These are phyloP conservation scores for Xylaria arbuscula DNA, from an alignment of 2,329 filamentous ascomycete species.

Conservation along the genomic window DNA sequence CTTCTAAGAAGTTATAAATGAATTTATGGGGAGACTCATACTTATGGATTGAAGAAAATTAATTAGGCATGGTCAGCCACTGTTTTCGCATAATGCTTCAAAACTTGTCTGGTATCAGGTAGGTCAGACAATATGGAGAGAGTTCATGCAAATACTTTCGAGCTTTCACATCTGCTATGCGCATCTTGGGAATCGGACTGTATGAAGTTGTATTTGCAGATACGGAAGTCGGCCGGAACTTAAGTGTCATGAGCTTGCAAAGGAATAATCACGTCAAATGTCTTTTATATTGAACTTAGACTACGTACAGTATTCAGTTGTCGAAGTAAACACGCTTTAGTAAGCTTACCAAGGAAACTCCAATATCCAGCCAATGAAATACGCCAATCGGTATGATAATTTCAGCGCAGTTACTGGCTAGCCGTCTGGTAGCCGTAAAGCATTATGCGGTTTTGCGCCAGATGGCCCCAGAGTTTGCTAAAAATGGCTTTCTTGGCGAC, in stretches of 20 bases:
- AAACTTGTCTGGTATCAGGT: conserved; percentile 22
- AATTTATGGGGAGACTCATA: background rate
- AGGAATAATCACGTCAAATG: background rate
- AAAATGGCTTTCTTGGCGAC: conserved; percentile 36
- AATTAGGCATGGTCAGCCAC: no score
- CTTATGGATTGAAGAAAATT: background rate
- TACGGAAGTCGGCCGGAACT: background rate
- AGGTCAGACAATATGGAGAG: background rate
- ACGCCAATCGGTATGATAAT: conserved; percentile 14
- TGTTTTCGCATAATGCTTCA: conserved; percentile 24
- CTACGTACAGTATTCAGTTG: background rate
- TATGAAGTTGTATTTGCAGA: background rate
- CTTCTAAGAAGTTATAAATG: background rate
- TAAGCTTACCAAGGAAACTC: conserved; percentile 31
- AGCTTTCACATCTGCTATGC: background rate
- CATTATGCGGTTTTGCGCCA: conserved; percentile 6
- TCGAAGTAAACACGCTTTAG: conserved; percentile 11
- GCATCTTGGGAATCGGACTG: background rate
- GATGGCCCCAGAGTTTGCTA: conserved; percentile 29
- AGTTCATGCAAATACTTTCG: background rate
- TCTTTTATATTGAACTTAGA: background rate
- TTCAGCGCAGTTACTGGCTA: background rate
- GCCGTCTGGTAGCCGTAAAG: background rate
- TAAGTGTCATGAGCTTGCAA: background rate
- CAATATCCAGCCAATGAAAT: conserved; percentile 17